Evolutionary conservation across 2,329 filamentous ascomycete species (phyloP).

Genomic region (Apiospora aurea): DNA sequence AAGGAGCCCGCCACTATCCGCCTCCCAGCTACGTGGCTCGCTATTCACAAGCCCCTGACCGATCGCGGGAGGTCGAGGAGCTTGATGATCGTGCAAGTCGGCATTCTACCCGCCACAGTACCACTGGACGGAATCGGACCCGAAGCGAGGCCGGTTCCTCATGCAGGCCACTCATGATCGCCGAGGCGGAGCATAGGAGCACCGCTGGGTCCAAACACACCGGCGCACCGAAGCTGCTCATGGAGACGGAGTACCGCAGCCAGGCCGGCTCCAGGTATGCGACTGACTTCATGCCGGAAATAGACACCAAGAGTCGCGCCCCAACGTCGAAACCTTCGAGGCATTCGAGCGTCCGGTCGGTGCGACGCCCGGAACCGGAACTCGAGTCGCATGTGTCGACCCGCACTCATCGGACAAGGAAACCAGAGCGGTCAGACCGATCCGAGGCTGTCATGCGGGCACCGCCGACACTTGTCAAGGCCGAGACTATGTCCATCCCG

Average conservation of each 20-base stretch:
- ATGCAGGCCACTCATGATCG: conserved; percentile 48
- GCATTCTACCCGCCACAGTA: conserved; percentile 47
- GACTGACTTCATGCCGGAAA: conserved; percentile 16
- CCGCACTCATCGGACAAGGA: conserved; percentile 15
- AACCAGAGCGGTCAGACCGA: conserved; percentile 34
- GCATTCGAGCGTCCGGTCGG: conserved; percentile 24
- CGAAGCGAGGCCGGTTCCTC: conserved; percentile 48
- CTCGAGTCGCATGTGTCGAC: conserved; percentile 27
- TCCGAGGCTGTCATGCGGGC: conserved; percentile 45
- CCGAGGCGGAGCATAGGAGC: conserved; percentile 51
- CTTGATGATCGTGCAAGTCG: conserved; percentile 51
- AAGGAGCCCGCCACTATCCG: conserved; percentile 39
- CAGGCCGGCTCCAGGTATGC: conserved; percentile 37
- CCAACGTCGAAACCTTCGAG: conserved; percentile 23
- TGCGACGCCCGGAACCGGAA: conserved; percentile 24
- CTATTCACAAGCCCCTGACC: conserved; percentile 43
- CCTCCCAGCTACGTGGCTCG: conserved; percentile 46
- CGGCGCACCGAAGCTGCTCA: conserved; percentile 38
- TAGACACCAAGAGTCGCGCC: conserved; percentile 25
- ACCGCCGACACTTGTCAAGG: conserved; percentile 24
- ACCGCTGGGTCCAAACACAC: conserved; percentile 46
- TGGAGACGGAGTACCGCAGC: conserved; percentile 38
- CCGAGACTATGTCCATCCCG: conserved; percentile 21
- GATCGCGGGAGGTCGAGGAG: conserved; percentile 45
- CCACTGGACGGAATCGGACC: conserved; percentile 44